Evolutionary conservation across 768 basidiomycete species (phyloP), one percentile per base, ranked within the genome.

Genomic region (Amyloporia xantha): DNA sequence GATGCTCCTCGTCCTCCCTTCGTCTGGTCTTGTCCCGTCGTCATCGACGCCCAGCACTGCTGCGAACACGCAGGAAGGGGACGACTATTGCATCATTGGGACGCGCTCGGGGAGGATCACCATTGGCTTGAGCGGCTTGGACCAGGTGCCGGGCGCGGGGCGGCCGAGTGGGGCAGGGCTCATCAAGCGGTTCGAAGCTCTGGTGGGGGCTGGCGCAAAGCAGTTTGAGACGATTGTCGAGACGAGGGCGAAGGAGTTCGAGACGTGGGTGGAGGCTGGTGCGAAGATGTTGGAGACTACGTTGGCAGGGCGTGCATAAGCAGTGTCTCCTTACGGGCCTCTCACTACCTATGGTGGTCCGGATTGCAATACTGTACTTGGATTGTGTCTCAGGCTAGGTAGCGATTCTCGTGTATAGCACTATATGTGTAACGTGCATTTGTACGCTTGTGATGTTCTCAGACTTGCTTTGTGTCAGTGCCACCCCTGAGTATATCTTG

Each of bases 121-220:
- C 35, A 26, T 58, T n/a, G 57, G 57, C 11, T 41, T 58, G 44
- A 54, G 50, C 38, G 57, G 57, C 21, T 10, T 50, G 20, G 57
- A 58, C 48, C 26, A 21, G 30, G 19, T 52, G 17, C 25, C 35
- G 4, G 26, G 13, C 19, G 26, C 13, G 20, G 17, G 4, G 19
- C 10, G 11, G 35, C 35, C 15, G 37, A n/a, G 35, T 17, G 38
- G 28, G 28, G 19, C 15, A 13, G 27, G 17, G 20, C 11, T 19
- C 12, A 35, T 19, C 44, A 21, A 15, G 20, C 28, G 30, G 7
- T 19, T 39, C 38, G 44, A 30, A 5, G 44, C n/a, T 3, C 30
- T 45, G 28, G 30, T 45, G 3, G 44, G 24, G 28, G 13, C 28
- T 3, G 30, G 44, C 7, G 33, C 44, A 23, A 45, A 45, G 24